Evolutionary conservation across 164 flowering plant genomes (phyloP), one percentile per base, ranked within the genome.

Genomic region (Stephania japonica): DNA sequence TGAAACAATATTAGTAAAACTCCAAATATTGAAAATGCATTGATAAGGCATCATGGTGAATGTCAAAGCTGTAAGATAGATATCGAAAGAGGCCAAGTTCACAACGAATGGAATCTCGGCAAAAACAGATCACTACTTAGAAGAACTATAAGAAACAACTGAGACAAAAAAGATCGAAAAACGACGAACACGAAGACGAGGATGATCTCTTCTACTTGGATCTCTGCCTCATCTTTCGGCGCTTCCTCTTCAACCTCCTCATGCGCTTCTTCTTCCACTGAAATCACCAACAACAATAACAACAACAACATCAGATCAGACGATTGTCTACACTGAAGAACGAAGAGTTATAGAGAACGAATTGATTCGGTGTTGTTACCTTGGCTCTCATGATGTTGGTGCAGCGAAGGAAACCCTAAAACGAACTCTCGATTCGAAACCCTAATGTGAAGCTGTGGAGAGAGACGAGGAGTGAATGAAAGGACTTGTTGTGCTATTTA

Each of bases 221-320:
- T 85, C 95, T 84, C 88, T 90, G 95, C 77, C 92, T 87, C 95
- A 90, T 90, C 92, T 90, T 90, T 86, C 95, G 86, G 78, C 95
- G 90, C 88, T 90, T 90, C 81, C 95, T 87, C 89, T 88, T 90
- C 88, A 90, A 74, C 71, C 94, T 86, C 90, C 94, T 90, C 94
- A 90, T 90, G 26, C 91, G 88, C 90, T 90, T 90, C 94, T 88
- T 88, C 92, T 90, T 88, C 91, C 91, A 90, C 94, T 88, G 85
- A 47, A 47, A 7, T 47, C 53, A 47, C 10, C 53, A 47, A 8
- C 53, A 47, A 8, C 53, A 47, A 8, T 9, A 7, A 47, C 53
- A 47, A 16, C 2, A 47, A 16, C 12, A 47, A 8, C 16, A 3
- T 12, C 2, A 47, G 53, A 47, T 11, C 12, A 47, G 11, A 47